phyloP scores from a whole-genome alignment of 1,284 basidiomycete genomes.

The Jaminaea rosea region DNA sequence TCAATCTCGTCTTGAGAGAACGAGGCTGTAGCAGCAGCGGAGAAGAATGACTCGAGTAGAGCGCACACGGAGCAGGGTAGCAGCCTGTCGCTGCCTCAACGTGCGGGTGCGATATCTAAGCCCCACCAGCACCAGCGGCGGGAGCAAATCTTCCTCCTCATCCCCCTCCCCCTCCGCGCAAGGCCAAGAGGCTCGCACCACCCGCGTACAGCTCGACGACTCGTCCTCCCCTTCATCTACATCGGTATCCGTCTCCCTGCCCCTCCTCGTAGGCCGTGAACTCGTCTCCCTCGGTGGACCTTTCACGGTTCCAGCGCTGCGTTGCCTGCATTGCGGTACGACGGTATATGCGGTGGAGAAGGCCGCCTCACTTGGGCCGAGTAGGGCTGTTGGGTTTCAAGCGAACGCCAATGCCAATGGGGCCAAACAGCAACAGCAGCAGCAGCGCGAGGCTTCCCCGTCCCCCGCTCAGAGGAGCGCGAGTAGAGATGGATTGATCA shows the following conservation, averaged over 20 bases:
- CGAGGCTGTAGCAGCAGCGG: background rate
- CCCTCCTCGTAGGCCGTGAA: background rate
- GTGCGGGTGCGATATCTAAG: background rate
- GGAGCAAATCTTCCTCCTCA: background rate
- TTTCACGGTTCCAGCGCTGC: background rate
- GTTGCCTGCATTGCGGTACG: constrained; percentile 4
- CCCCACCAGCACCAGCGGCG: background rate
- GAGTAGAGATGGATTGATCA: constrained; percentile 1
- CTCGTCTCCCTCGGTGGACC: background rate
- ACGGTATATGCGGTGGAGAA: constrained; percentile 9
- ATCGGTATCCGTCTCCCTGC: too few relatives aligned
- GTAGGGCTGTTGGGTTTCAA: background rate
- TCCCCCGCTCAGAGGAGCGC: background rate
- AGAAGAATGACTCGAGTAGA: background rate
- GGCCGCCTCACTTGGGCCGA: background rate
- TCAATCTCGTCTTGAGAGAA: background rate
- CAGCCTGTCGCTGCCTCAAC: background rate
- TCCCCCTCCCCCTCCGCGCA: background rate
- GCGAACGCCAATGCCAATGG: background rate
- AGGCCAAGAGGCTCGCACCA: too few relatives aligned
- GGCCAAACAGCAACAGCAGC: too few relatives aligned
- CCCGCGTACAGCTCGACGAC: too few relatives aligned
- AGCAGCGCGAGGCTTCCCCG: too few relatives aligned
- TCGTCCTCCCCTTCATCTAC: too few relatives aligned
- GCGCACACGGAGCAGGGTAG: background rate